Evolutionary conservation across 345 rosid genomes (phyloP), one percentile per base, ranked within the genome.

Genomic region (Arabidopsis suecica): DNA sequence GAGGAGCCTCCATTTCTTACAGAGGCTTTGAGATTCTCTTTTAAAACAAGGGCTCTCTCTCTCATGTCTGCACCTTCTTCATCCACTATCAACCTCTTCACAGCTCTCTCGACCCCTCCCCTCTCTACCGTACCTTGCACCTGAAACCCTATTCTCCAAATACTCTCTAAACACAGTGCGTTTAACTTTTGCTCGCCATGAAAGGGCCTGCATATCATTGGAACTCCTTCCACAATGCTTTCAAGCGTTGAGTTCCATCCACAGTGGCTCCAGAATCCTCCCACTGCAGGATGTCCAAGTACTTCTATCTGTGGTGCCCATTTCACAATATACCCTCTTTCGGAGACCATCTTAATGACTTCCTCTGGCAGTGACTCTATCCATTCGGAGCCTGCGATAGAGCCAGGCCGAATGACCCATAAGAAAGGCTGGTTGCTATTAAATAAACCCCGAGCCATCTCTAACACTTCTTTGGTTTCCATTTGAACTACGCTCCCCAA

Each of bases 231-330:
- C 7, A 48, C 49, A 53, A 78, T 65, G 42, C 82, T 78, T 28
- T 73, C 82, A 5, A 78, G 41, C 5, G 66, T 78, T 28, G 78
- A 73, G 56, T 78, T 73, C 82, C 82, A 78, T 20, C 82, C 74
- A 14, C 74, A 78, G 12, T 78, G 82, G 1, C 60, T 73, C 49
- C 85, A 30, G 40, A 87, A 87, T 0, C 71, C 92, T 16, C 88
- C 92, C 8, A 80, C 78, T 0, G 90, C 71, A 3, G 51, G 37
- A 75, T 90, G 88, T 12, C 28, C 67, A 44, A 89, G 64, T 13
- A 89, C 73, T 34, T 83, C 38, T 2, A 22, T 3, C 57, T 92
- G 97, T 3, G 93, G 96, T 3, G 87, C 79, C 93, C 93, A 18
- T 49, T 61, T 60, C 59, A 71, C 50, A 82, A 10, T 89, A 78